Conservation (phyloP, 2,329 filamentous ascomycete genomes). For the Beauveria brongniartii region DNA sequence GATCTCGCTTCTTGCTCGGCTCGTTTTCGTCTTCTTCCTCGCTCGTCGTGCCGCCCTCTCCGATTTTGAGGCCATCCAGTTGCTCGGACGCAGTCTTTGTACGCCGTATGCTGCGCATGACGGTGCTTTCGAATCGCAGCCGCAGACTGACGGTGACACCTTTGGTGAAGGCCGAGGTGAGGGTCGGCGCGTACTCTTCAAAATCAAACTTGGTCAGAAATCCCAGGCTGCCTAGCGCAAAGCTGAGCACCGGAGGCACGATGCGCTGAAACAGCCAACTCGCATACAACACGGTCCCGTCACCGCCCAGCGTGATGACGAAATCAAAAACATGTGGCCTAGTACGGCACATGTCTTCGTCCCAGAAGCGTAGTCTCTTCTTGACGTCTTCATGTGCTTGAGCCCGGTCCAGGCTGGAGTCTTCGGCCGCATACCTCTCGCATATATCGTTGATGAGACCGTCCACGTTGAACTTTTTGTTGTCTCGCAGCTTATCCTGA, state of each 20-base stretch:
- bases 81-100: slow-evolving; percentile 25
- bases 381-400: slow-evolving; percentile 29
- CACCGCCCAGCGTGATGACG: slow-evolving; percentile 82
- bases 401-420: slow-evolving; percentile 24
- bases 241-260: slow-evolving; percentile 87
- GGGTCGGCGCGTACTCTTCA: slow-evolving; percentile 58
- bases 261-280: slow-evolving; percentile 96
- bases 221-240: slow-evolving; percentile 82
- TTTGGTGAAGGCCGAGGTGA: slow-evolving; percentile 65
- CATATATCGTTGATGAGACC: slow-evolving; percentile 58
- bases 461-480: slow-evolving; percentile 65
- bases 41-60: slow-evolving; percentile 2
- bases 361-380: slow-evolving; percentile 71
- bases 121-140: slow-evolving; percentile 83
- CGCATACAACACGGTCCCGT: slow-evolving; percentile 94
- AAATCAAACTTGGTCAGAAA: slow-evolving; percentile 98
- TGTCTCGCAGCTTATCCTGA: slow-evolving; percentile 64
- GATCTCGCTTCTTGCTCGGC: slow-evolving; percentile 44
- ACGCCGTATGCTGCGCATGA: slow-evolving; percentile 67
- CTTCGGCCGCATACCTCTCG: slow-evolving; percentile 30
- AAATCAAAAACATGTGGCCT: slow-evolving; percentile 89
- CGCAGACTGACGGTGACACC: slow-evolving; percentile 85
- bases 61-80: slow-evolving; percentile 8
- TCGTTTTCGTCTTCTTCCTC: slow-evolving; percentile 31
- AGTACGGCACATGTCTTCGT: slow-evolving; percentile 64